phyloP scores from a whole-genome alignment of 306 rosid species.

The Lablab purpureus region DNA sequence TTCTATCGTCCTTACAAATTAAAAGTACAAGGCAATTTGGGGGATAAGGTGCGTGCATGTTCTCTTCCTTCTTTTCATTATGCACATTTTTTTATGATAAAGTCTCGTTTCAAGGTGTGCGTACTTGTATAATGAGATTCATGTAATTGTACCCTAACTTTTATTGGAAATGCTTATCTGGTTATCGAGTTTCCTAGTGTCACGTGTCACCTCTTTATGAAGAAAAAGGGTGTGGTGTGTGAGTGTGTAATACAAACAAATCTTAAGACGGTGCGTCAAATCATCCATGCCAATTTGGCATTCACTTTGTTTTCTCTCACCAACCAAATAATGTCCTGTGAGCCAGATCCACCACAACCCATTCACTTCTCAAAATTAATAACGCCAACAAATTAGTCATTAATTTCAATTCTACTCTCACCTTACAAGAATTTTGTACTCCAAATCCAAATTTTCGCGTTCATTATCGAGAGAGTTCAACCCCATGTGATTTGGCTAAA shows the following conservation, averaged over 20 bases:
- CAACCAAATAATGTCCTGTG: slow-evolving; percentile 13
- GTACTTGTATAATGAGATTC: slow-evolving; percentile 43
- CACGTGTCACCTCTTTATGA: slow-evolving; percentile 30
- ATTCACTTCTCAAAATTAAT: not conserved
- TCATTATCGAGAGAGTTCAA: not conserved
- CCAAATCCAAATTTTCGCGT: not conserved
- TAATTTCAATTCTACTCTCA: not conserved
- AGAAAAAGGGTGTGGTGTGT: not conserved
- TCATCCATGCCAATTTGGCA: slow-evolving; percentile 42
- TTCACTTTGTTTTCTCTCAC: slow-evolving; percentile 38
- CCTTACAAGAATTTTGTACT: too few species aligned
- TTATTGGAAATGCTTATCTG: slow-evolving; percentile 38
- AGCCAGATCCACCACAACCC: not conserved
- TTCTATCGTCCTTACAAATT: not conserved
- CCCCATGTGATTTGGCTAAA: not conserved
- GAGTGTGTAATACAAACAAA: slow-evolving; percentile 33
- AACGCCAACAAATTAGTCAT: not conserved
- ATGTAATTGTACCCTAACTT: slow-evolving; percentile 28
- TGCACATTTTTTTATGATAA: slow-evolving; percentile 19
- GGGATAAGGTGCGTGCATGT: slow-evolving; percentile 44
- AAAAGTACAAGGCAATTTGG: not conserved
- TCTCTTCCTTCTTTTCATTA: slow-evolving; percentile 6
- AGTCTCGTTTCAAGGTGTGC: slow-evolving; percentile 28
- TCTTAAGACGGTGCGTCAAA: slow-evolving; percentile 44
- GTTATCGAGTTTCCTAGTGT: slow-evolving; percentile 33